A percentile compares a stretch with the other conserved stretches of the same genome.
Conservation (phyloP, 176 grass and related monocot species). For the Coix lacrymajobi region DNA sequence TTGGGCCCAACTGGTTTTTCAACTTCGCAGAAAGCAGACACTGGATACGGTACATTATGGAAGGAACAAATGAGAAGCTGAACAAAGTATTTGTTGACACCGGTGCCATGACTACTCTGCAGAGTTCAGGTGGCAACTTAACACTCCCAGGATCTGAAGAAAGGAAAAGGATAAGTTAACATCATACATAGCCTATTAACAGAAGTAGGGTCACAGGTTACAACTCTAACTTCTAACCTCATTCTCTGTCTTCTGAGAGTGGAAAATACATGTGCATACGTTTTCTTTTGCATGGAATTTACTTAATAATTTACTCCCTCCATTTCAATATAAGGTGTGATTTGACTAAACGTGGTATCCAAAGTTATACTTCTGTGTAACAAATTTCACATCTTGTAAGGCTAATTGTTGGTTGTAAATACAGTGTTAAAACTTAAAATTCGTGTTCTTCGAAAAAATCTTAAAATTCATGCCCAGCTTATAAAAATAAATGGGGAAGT, state of each 20-base stretch:
- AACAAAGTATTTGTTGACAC: slow-evolving; percentile 44
- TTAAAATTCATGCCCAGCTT: too few relatives aligned
- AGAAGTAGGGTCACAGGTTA: background rate
- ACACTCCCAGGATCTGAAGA: slow-evolving; percentile 24
- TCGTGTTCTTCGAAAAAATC: too few relatives aligned
- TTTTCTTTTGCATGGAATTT: background rate
- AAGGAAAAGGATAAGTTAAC: slow-evolving; percentile 28
- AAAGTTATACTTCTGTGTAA: background rate
- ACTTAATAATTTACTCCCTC: background rate
- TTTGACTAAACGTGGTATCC: background rate
- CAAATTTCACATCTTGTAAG: background rate
- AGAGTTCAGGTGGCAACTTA: slow-evolving; percentile 76
- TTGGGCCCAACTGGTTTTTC: slow-evolving; percentile 41
- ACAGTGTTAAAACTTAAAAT: too few relatives aligned
- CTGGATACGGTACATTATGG: slow-evolving; percentile 74
- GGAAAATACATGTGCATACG: background rate
- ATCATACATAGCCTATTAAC: background rate
- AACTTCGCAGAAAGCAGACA: slow-evolving; percentile 53
- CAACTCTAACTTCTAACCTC: slow-evolving; percentile 1
- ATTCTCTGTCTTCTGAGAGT: background rate
- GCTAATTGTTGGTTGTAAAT: background rate
- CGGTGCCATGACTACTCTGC: slow-evolving; percentile 62
- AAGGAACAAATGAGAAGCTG: slow-evolving; percentile 52
- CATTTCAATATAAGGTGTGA: background rate
- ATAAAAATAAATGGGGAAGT: too few relatives aligned